A percentile compares a stretch with the other conserved stretches of the same genome.
phyloP scores from a whole-genome alignment of 805 yeast species.

The Starmerella ratchasimensis region DNA sequence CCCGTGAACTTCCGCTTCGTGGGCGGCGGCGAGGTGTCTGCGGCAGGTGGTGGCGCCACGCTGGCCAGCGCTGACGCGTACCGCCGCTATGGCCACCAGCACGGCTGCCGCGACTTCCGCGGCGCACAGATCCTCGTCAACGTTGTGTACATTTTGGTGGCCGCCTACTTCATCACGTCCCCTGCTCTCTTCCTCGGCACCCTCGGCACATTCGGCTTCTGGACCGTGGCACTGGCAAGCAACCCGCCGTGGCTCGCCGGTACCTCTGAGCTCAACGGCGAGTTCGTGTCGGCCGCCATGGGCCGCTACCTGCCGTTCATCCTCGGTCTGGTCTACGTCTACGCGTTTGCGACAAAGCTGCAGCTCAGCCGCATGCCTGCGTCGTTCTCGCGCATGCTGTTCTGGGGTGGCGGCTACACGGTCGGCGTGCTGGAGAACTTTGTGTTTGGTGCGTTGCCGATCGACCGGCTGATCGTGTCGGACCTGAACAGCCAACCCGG shows the following conservation, averaged over 20 bases:
- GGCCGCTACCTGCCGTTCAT: conserved; percentile 63
- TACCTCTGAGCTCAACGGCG: conserved; percentile 44
- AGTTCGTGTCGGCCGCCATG: conserved; percentile 54
- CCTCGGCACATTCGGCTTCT: conserved; percentile 51
- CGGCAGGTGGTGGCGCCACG: too few species aligned
- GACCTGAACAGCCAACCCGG: conserved; percentile 72
- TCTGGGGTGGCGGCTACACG: conserved; percentile 79
- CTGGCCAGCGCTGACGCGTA: conserved; percentile 19
- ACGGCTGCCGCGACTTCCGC: conserved; percentile 53
- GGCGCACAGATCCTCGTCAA: conserved; percentile 42
- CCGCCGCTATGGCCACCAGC: too few species aligned
- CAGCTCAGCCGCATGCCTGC: conserved; percentile 20
- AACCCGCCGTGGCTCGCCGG: conserved; percentile 45
- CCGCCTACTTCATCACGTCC: conserved; percentile 36
- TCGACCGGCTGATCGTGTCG: conserved; percentile 61
- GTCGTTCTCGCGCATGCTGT: conserved; percentile 28
- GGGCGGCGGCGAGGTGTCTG: conserved; percentile 7
- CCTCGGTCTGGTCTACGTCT: conserved; percentile 56
- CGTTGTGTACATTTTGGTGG: conserved; percentile 40
- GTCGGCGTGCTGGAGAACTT: conserved; percentile 71
- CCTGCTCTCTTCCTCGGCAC: conserved; percentile 50
- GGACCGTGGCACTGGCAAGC: conserved; percentile 71
- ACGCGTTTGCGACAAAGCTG: conserved; percentile 37
- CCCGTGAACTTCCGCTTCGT: conserved; percentile 59
- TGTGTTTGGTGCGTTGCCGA: conserved; percentile 78